Base-by-base conservation (phyloP, 2,329 filamentous ascomycete genomes). In the Emergomyces pasteurianus region DNA sequence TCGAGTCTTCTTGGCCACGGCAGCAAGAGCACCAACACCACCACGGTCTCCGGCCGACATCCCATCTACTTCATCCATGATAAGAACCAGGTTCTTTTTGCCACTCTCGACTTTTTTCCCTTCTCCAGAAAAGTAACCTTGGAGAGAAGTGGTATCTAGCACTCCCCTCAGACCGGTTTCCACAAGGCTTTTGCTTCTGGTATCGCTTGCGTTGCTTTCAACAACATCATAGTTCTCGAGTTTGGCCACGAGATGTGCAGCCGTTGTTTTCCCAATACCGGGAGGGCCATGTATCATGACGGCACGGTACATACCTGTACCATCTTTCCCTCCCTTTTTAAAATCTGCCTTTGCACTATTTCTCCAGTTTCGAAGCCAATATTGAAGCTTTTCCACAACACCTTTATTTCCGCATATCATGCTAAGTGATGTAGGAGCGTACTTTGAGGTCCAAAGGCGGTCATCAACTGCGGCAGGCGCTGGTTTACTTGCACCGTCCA, bases 1-100 rank as follows among this genome's bases (percentile, higher is more conserved):
- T 67, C 94, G 86, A 0, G 92, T 94, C 80, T 95, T 96, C 77
- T 89, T 96, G 80, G 92, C 96, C 59, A 96, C 88, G 62, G 94
- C 90, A 61, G 94, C 92, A 61, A 99, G 80, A 36, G 94, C 94
- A 58, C 92, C 94, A 55, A 99, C 94, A 73, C 94, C 94, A 66
- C 94, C 94, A 63, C 94, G 87, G 72, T 99, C 94, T 71, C 94
- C 94, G 42, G 90, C 92, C 63, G 92, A 97, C 94, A 99, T 97
- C 58, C 94, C 94, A 69, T 99, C 94, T 4, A 99, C 94, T 75
- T 99, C 94, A 68, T 99, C 94, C 94, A 99, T 97, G 75, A 99
- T 90, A 56, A 99, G 78, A 6, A 96, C 90, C 40, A 97, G 85
- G 67, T 96, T 96, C 79, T 95, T 95, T 79, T 94, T 97, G 18